Conservation (phyloP, 2,329 filamentous ascomycete genomes). For the Sarocladium strictum region DNA sequence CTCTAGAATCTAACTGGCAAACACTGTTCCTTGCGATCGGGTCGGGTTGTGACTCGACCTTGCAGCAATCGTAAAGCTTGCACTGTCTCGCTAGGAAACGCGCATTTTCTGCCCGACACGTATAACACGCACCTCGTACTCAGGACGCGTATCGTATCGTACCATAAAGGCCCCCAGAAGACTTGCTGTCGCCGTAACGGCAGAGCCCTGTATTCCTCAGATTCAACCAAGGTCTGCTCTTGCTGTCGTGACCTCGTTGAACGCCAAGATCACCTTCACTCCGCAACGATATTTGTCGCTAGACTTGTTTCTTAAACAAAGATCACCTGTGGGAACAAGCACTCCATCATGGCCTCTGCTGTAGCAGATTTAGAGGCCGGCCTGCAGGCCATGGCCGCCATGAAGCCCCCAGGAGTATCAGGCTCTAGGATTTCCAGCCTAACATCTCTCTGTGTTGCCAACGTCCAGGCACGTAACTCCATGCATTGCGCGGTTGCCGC, state of each 20-base stretch:
- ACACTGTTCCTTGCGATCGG: constrained; percentile 2
- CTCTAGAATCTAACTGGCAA: constrained; percentile 4
- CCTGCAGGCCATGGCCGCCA: constrained; percentile 82
- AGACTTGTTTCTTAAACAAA: neutral
- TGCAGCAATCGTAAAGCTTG: constrained; percentile 4
- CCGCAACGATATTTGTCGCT: neutral
- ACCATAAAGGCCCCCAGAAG: constrained; percentile 1
- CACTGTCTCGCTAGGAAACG: neutral
- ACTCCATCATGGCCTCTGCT: constrained; percentile 63
- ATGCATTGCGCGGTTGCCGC: neutral
- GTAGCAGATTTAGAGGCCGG: constrained; percentile 87
- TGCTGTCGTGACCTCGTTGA: constrained; percentile 3
- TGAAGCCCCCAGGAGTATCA: constrained; percentile 92
- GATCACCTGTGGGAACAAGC: neutral
- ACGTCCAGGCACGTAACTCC: constrained; percentile 67
- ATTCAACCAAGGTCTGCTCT: neutral
- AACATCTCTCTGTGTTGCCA: constrained; percentile 80
- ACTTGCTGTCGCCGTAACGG: neutral
- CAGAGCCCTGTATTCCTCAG: neutral
- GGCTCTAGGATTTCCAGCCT: constrained; percentile 85
- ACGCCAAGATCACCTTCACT: neutral
- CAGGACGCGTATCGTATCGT: constrained; percentile 6
- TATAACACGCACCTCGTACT: constrained; percentile 7
- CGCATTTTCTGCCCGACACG: neutral
- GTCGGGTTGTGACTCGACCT: constrained; percentile 4